Evolutionary conservation across 805 yeast genomes (phyloP).

Genomic region (Zygotorulaspora danielsina): DNA sequence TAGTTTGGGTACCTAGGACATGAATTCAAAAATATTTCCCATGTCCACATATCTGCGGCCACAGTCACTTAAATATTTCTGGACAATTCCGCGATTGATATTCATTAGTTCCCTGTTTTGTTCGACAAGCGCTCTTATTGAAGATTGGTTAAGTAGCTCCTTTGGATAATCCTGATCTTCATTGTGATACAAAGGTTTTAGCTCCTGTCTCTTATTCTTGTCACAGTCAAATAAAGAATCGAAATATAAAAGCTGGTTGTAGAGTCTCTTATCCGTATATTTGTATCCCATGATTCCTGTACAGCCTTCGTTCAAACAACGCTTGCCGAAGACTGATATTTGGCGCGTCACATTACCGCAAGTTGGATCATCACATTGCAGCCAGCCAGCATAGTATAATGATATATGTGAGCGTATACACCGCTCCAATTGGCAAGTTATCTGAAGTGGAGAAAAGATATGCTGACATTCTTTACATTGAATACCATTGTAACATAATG

Average conservation of each 20-base stretch:
- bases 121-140: constrained; percentile 69
- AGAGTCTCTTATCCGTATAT: constrained; percentile 74
- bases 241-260: constrained; percentile 79
- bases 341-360: constrained; percentile 81
- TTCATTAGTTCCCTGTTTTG: constrained; percentile 66
- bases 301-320: constrained; percentile 59
- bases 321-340: constrained; percentile 80
- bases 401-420: constrained; percentile 66
- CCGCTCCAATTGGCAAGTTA: constrained; percentile 73
- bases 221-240: constrained; percentile 77
- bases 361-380: constrained; percentile 76
- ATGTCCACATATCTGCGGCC: constrained; percentile 89
- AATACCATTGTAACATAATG: constrained; percentile 64
- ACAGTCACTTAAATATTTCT: constrained; percentile 70
- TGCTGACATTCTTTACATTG: constrained; percentile 60
- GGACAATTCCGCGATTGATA: constrained; percentile 52
- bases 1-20: constrained; percentile 27
- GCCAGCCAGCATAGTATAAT: constrained; percentile 80
- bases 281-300: constrained; percentile 78
- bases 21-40: constrained; percentile 69
- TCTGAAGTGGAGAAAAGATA: constrained; percentile 46
- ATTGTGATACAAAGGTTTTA: constrained; percentile 50
- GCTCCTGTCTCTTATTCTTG: constrained; percentile 55
- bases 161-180: constrained; percentile 37
- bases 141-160: constrained; percentile 40